Evolutionary conservation across 495 filamentous ascomycete genomes (phyloP), one percentile per base, ranked within the genome.

Genomic region (Aspergillus saccharolyticus): DNA sequence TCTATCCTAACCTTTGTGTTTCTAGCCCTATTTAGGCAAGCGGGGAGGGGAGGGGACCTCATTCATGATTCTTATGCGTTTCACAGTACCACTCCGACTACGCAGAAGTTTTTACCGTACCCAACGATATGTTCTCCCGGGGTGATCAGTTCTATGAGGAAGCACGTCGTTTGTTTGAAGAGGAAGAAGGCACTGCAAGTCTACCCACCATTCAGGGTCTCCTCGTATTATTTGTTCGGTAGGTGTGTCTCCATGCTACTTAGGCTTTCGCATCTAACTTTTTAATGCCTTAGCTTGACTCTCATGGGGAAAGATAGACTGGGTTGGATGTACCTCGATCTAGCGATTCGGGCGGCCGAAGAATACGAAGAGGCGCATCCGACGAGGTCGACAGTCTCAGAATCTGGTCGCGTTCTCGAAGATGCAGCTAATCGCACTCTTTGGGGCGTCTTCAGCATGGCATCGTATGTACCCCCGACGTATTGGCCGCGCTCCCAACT

Each of bases 391-490:
- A 14, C 33, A 0, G 33, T 58, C 15, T 15, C 53, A 57, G 7
- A 21, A 53, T 50, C 33, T 19, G 49, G 61, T 47, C 56, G 43
- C 3, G 43, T 47, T 10, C 28, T 45, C 43, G 60, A 66, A 45
- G 53, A 57, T 25, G 66, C 59, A 10, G 33, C 57, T 19, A 67
- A 68, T 21, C 57, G 58, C 42, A 61, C 65, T 0, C 57, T 75
- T 0, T 75, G 70, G 70, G 72, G 72, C 17, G 48, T 64, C 12
- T 74, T 70, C 54, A 65, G 65, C 59, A 50, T 74, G 47, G 61
- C 58, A 14, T 55, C 65, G 71, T 74, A 58, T 50, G 66, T 54
- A n/a, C 46, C 16, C 49, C 12, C 16, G 44, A n/a, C 20, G 12
- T 17, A 24, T 22, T 20, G 25, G 39, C 42, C 48, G 21, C 44